Conservation (phyloP, 495 filamentous ascomycete species). For the Aspergillus hancockii region DNA sequence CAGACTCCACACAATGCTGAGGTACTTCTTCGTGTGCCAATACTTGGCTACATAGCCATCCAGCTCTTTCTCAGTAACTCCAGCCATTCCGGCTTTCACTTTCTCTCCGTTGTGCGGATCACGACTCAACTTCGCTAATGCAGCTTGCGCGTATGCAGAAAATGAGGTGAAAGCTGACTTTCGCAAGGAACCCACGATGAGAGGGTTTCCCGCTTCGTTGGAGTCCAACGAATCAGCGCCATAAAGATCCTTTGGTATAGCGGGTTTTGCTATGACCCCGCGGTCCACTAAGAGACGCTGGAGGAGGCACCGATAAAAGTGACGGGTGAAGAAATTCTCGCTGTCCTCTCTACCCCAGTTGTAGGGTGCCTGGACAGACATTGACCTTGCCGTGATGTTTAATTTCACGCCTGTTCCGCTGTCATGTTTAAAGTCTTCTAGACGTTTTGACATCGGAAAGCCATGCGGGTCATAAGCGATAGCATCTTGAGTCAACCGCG, state of each 20-base stretch:
- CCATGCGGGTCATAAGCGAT: constrained; percentile 77
- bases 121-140: constrained; percentile 67
- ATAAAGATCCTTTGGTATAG: constrained; percentile 34
- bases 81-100: constrained; percentile 59
- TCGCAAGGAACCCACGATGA: constrained; percentile 82
- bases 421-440: constrained; percentile 59
- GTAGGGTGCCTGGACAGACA: constrained; percentile 91
- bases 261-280: constrained; percentile 66
- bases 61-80: constrained; percentile 73
- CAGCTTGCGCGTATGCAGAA: constrained; percentile 74
- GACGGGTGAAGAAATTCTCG: constrained; percentile 85
- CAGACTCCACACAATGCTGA: constrained; percentile 84
- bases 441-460: constrained; percentile 82
- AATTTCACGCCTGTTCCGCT: constrained; percentile 66
- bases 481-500: constrained; percentile 58
- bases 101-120: constrained; percentile 57
- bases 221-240: constrained; percentile 30
- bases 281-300: constrained; percentile 87
- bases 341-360: constrained; percentile 86
- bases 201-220: constrained; percentile 54
- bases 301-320: constrained; percentile 89
- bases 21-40: constrained; percentile 68
- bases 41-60: constrained; percentile 65
- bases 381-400: constrained; percentile 95
- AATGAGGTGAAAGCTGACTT: constrained; percentile 81